Evolutionary conservation across 176 grass and related monocot genomes (phyloP).

Genomic region (Oryza meyeriana): DNA sequence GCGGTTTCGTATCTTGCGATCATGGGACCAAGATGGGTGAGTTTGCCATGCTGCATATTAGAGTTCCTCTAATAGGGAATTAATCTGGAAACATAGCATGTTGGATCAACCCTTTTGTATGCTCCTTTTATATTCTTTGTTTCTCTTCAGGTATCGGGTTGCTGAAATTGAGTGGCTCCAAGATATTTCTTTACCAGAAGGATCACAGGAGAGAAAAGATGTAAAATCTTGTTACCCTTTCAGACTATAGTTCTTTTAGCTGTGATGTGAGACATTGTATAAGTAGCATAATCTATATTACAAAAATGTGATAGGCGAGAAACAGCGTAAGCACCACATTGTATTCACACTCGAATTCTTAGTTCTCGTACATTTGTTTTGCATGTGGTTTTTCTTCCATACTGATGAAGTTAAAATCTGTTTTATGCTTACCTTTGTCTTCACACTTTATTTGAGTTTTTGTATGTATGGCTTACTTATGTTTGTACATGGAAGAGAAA

Average conservation of each 20-base stretch:
- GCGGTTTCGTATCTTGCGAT: constrained; percentile 69
- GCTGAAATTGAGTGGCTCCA: constrained; percentile 96
- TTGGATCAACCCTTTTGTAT: background rate
- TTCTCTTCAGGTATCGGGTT: constrained; percentile 72
- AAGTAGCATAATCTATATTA: constrained; percentile 1
- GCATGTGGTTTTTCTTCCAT: background rate
- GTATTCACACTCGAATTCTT: background rate
- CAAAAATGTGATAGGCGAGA: background rate
- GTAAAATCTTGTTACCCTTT: constrained; percentile 47
- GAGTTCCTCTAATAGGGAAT: background rate
- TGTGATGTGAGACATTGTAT: background rate
- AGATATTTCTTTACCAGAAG: constrained; percentile 72
- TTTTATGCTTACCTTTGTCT: constrained; percentile 10
- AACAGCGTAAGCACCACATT: background rate
- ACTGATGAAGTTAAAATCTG: background rate
- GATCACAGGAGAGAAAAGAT: constrained; percentile 72
- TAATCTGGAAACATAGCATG: constrained; percentile 8
- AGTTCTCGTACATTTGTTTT: background rate
- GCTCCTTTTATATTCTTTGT: constrained; percentile 29
- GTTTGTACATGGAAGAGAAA: constrained; percentile 1
- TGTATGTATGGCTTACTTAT: background rate
- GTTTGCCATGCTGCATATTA: constrained; percentile 28
- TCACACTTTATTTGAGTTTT: constrained; percentile 22
- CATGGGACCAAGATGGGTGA: constrained; percentile 98
- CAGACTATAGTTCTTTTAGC: background rate